Base-by-base conservation (phyloP, 1,284 basidiomycete genomes). In the Pseudozyma sp. region DNA sequence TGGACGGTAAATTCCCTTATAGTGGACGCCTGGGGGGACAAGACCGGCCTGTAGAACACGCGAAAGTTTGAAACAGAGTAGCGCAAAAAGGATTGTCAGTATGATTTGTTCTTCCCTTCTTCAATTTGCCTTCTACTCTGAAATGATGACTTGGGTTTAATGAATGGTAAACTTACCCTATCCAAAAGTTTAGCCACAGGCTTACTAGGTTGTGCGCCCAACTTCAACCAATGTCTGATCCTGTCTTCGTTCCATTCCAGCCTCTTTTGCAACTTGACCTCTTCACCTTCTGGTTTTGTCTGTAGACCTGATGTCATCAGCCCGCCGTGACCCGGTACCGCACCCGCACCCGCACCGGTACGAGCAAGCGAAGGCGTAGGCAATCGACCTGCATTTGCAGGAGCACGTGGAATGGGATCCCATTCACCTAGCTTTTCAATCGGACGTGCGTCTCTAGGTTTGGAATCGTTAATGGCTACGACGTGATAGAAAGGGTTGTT, bases 231-330 rank as follows among this genome's bases (percentile, higher is more conserved):
- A 84, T 94, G 94, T 66, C 88, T 89, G 86, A 98, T 94, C 83
- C 95, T 90, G 72, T 93, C 90, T 47, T 92, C 91, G 86, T 94
- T 93, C 94, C 94, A 97, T 83, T 92, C 90, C 57, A 97, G 88
- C 25, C 90, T 90, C 86, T 95, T 97, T 80, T 88, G 87, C 77
- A 84, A 79, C 48, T 59, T 78, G 5, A 57, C 38, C 12, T 60
- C 52, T 5, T 19, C 35, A 8, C 10, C 5, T 43, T 49, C 7
- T 12, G 39, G 14, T 42, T 38, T 8, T 5, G 47, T 34, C 14
- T 55, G 7, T 3, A 83, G 48, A 0, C 81, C 80, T 8, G 62
- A 71, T 12, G 60, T 82, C 64, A 80, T 81, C 1, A 81, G 54
- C n/a, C 51, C 62, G 19, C 75, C 78, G 52, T 72, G 70, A 34